Evolutionary conservation across 2,329 filamentous ascomycete genomes (phyloP).

Genomic region (Fusarium keratoplasticum): DNA sequence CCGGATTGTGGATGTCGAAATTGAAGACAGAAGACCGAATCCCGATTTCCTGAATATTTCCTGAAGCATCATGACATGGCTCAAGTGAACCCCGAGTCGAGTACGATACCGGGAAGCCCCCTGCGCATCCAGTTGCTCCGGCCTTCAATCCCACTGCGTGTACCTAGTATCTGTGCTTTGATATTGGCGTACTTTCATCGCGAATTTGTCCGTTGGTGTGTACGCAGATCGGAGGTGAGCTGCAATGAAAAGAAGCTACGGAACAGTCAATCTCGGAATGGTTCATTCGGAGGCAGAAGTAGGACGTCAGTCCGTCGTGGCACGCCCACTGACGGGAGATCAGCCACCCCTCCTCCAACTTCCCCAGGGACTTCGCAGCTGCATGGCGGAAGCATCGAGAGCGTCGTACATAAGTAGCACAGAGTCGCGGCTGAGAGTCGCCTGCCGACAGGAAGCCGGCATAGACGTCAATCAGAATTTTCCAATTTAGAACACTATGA

Average conservation of each 20-base stretch:
- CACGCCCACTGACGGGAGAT: constrained; percentile 30
- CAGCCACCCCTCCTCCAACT: constrained; percentile 30
- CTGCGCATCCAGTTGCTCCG: neutral
- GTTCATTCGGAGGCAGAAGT: constrained; percentile 9
- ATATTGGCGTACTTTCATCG: neutral
- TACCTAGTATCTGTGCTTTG: neutral
- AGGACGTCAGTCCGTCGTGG: neutral
- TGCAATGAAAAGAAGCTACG: neutral
- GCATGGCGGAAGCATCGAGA: constrained; percentile 5
- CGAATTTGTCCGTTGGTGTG: neutral
- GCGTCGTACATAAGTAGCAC: neutral
- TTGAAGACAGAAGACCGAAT: neutral
- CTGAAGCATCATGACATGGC: neutral
- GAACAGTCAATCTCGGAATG: neutral
- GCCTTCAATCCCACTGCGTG: neutral
- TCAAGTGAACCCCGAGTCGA: neutral
- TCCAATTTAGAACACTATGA: neutral
- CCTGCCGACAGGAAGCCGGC: neutral
- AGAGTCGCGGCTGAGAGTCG: neutral
- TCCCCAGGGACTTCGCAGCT: neutral
- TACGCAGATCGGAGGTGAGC: neutral
- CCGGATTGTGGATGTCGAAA: neutral
- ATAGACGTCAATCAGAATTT: neutral
- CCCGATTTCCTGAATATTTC: neutral
- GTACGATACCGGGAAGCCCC: neutral